Base-by-base conservation (phyloP, 2,329 filamentous ascomycete species). In the Pseudodiploospora longispora region DNA sequence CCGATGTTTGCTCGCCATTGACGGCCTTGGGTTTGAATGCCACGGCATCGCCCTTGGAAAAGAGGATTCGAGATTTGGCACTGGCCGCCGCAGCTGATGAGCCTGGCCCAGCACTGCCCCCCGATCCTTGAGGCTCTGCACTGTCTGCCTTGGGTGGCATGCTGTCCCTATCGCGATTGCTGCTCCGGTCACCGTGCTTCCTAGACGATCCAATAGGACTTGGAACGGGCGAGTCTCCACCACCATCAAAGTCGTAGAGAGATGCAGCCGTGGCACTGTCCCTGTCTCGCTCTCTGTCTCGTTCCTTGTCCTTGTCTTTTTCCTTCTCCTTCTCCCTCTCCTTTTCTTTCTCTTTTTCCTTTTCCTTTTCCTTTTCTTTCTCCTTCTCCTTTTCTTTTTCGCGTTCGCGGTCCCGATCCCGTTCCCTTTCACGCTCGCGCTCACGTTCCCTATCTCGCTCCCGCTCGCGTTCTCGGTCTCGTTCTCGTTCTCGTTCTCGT, bases 41-140 rank as follows among this genome's bases (percentile, higher is more conserved):
- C 5, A 84, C 80, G 47, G 81, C 75, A 50, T 82, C 79, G n/a
- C 75, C 75, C 51, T 77, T 76, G 46, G 69, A 65, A 52, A 82
- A 83, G 10, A 71, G 66, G 29, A 81, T 68, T 57, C 78, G 80
- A 46, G 74, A 69, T 47, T 59, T 66, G 50, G 53, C 59, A 48
- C 50, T 55, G 4, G 50, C 50, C 27, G 46, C 55, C 6, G 51
- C 45, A 6, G 49, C 47, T 19, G 19, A 19, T 19, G 51, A 47
- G 10, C 47, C 46, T 9, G 46, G 43, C 4, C 50, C 53, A 10
- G 50, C 53, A 6, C 51, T 42, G 53, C 57, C 44, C 65, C 67
- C 61, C 2, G 68, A 63, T 4, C 66, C 68, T 33, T 73, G 73
- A 1, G 75, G 75, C 58, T 78, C 74, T 30, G 71, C 74, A 55